phyloP scores from a whole-genome alignment of 225 moss, liverwort and hornwort species.

The Lunularia cruciata region DNA sequence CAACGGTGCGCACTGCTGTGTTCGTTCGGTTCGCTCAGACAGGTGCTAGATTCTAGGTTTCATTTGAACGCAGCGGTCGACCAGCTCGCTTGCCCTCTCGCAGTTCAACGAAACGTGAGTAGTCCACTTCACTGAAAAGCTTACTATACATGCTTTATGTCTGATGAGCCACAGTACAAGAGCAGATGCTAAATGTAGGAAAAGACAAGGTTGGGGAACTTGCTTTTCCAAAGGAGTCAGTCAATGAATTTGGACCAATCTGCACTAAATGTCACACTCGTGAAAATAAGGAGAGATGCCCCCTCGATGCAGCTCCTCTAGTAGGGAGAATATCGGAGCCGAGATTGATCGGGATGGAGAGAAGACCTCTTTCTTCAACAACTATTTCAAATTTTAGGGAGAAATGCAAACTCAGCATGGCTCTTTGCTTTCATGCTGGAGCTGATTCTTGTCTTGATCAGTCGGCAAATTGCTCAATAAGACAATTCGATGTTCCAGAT shows the following conservation, averaged over 20 bases:
- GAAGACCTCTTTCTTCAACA: not conserved
- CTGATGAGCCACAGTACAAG: not conserved
- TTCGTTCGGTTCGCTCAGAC: no score
- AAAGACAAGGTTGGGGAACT: slow-evolving; percentile 1
- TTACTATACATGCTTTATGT: not conserved
- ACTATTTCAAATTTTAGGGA: not conserved
- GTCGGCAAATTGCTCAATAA: not conserved
- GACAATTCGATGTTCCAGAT: slow-evolving; percentile 4
- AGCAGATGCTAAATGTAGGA: not conserved
- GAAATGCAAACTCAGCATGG: not conserved
- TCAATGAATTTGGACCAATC: not conserved
- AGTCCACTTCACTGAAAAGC: not conserved
- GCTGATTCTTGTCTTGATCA: slow-evolving; percentile 10
- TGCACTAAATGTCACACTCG: not conserved
- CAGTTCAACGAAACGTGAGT: not conserved
- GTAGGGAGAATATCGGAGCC: not conserved
- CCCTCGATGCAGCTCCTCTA: not conserved
- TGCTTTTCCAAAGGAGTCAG: not conserved
- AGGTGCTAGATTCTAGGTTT: no score
- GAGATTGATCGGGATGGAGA: not conserved
- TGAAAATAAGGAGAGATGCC: slow-evolving; percentile 1
- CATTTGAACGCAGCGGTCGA: no score
- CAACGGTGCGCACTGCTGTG: no score
- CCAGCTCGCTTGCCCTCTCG: no score
- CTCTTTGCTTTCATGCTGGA: not conserved